Evolutionary conservation across 2,329 filamentous ascomycete genomes (phyloP).

Genomic region (Nemania abortiva): DNA sequence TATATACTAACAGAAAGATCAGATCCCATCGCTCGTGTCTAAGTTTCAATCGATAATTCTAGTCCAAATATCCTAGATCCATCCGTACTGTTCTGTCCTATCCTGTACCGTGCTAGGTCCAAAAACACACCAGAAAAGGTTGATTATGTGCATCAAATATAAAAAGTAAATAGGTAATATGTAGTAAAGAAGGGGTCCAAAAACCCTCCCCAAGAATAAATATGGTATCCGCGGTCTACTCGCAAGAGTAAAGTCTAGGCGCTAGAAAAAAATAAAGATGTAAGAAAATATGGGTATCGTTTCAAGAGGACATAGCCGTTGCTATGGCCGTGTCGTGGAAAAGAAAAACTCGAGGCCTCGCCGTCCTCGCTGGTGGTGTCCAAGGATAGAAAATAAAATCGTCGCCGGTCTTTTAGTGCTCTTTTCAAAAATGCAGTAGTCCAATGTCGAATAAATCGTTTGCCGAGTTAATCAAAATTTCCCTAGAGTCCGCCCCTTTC

Average conservation of each 20-base stretch:
- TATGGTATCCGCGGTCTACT: background rate
- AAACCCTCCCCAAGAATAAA: background rate
- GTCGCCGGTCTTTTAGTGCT: slow-evolving; percentile 1
- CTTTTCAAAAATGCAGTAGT: background rate
- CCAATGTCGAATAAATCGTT: background rate
- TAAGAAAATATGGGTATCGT: slow-evolving; percentile 33
- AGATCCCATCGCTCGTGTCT: slow-evolving; percentile 23
- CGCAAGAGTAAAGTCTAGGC: background rate
- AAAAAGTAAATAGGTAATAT: background rate
- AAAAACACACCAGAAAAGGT: background rate
- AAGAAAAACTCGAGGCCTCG: slow-evolving; percentile 19
- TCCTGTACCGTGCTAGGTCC: slow-evolving; percentile 15
- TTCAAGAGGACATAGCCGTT: slow-evolving; percentile 12
- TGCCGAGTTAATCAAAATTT: background rate
- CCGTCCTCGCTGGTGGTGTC: background rate
- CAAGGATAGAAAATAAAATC: slow-evolving; percentile 2
- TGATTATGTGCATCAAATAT: slow-evolving; percentile 22
- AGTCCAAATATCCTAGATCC: slow-evolving; percentile 17
- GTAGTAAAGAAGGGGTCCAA: background rate
- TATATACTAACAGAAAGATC: slow-evolving; percentile 16
- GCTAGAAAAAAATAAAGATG: slow-evolving; percentile 3
- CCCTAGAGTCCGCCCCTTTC: slow-evolving; percentile 2
- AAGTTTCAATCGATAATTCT: slow-evolving; percentile 11
- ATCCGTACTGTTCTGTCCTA: background rate
- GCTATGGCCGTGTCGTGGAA: background rate